Conservation (phyloP, 139 green algal genomes). For the Micractinium sp. region DNA sequence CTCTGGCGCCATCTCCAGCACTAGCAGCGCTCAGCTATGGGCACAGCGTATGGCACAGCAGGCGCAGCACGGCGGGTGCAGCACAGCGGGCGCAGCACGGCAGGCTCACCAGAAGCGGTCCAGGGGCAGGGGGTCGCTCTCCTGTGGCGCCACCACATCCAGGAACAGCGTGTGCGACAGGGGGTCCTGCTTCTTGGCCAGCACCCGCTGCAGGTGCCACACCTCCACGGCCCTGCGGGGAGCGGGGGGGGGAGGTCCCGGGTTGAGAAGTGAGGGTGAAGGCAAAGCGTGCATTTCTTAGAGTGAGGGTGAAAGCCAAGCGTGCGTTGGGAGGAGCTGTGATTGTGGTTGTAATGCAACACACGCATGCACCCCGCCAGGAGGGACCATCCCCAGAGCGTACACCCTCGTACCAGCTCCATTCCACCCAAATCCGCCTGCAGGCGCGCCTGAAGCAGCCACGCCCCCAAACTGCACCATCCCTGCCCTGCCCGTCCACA, state of each 20-base stretch:
- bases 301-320: too few species aligned
- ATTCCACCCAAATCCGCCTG: too few species aligned
- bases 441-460: not conserved
- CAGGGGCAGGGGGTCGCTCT: constrained; percentile 31
- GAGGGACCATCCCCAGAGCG: too few species aligned
- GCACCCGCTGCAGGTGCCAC: constrained; percentile 93
- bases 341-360: too few species aligned
- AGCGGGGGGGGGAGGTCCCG: not conserved
- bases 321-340: too few species aligned
- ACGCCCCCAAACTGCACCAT: not conserved
- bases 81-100: not conserved
- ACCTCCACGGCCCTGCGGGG: constrained; percentile 52
- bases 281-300: too few species aligned
- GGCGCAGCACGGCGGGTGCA: too few species aligned
- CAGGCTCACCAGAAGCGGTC: constrained; percentile 67
- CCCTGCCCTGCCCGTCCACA: not conserved
- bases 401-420: too few species aligned
- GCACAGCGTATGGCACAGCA: too few species aligned
- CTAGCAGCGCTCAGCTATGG: too few species aligned
- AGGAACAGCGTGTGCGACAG: constrained; percentile 91
- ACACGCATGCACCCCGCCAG: too few species aligned
- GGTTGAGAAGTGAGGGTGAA: not conserved
- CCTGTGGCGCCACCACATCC: constrained; percentile 67
- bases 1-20: not conserved
- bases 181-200: constrained; percentile 95